phyloP scores from a whole-genome alignment of 169 alveolate genomes.

The Plasmodium fragile region DNA sequence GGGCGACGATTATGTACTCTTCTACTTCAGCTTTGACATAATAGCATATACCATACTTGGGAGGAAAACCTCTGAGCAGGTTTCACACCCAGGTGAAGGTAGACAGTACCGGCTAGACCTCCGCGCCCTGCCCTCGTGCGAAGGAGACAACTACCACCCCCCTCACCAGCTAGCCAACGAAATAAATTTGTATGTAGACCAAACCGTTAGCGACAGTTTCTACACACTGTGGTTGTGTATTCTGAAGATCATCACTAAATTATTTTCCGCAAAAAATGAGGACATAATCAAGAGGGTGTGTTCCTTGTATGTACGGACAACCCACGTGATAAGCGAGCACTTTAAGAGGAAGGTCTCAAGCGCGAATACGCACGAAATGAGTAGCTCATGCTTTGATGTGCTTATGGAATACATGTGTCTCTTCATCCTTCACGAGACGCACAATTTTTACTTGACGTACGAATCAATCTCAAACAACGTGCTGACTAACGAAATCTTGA shows the following conservation, averaged over 20 bases:
- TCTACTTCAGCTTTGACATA: slow-evolving; percentile 60
- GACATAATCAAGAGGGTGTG: slow-evolving; percentile 32
- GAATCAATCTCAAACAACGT: slow-evolving; percentile 5
- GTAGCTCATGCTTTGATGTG: slow-evolving; percentile 46
- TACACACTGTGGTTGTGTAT: slow-evolving; percentile 58
- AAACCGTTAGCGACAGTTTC: slow-evolving; percentile 48
- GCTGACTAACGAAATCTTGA: slow-evolving; percentile 30
- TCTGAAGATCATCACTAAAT: slow-evolving; percentile 27
- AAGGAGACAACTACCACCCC: not conserved
- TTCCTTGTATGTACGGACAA: slow-evolving; percentile 30
- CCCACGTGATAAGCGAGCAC: slow-evolving; percentile 11
- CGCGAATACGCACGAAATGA: not conserved
- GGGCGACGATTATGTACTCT: slow-evolving; percentile 41
- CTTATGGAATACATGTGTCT: slow-evolving; percentile 60
- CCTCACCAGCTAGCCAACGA: not conserved
- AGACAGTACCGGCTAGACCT: not conserved
- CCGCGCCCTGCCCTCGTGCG: not conserved
- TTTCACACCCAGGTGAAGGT: not conserved
- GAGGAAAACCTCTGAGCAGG: not conserved
- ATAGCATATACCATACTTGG: slow-evolving; percentile 38
- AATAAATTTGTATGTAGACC: slow-evolving; percentile 45
- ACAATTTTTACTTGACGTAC: slow-evolving; percentile 37
- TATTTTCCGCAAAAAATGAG: slow-evolving; percentile 22
- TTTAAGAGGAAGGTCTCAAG: slow-evolving; percentile 9
- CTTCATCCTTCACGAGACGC: slow-evolving; percentile 38